Base-by-base conservation (phyloP, 331 rosid genomes). In the Ulmus americana region DNA sequence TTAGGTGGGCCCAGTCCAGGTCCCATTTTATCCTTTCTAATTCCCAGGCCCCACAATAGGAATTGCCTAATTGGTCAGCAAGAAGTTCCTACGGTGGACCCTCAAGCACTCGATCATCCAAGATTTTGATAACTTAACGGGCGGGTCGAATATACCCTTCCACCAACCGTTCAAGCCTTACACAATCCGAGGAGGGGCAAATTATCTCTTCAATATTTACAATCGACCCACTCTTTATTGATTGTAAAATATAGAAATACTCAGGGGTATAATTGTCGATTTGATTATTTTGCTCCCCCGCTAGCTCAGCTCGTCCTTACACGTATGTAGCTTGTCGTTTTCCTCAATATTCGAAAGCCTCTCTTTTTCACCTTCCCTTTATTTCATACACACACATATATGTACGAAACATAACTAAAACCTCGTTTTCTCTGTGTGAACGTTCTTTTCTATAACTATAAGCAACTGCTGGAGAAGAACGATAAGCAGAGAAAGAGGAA, bases 391-490 rank as follows among this genome's bases (percentile, higher is more conserved):
- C 6, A 0, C 1, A 0, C 8, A 28, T 47, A 45, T 63, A 3
- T 46, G 35, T 7, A 6, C 10, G n/a, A 47, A 45, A 13, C 13
- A 12, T 0, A 52, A 39, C 14, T 1, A 13, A 44, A 8, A 5
- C 52, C 43, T 22, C 52, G 20, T 15, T 39, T 63, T 76, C 65
- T 56, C 45, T 35, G 76, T 69, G 51, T 69, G 61, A 52, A 20
- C 65, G 69, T 76, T 68, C 74, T 73, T 82, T 84, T 70, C 76
- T 59, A 20, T 20, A 20, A 20, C n/a, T n/a, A 59, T 49, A 48
- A 57, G 57, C 63, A 48, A 47, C 53, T 59, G 50, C 59, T 74
- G 59, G 81, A 55, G 77, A 61, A 78, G 80, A 64, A 55, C 73
- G 71, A 41, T 55, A 74, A 59, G 58, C 74, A 18, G 44, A 55